Conservation (phyloP, 306 rosid species). For the Betula pendula region DNA sequence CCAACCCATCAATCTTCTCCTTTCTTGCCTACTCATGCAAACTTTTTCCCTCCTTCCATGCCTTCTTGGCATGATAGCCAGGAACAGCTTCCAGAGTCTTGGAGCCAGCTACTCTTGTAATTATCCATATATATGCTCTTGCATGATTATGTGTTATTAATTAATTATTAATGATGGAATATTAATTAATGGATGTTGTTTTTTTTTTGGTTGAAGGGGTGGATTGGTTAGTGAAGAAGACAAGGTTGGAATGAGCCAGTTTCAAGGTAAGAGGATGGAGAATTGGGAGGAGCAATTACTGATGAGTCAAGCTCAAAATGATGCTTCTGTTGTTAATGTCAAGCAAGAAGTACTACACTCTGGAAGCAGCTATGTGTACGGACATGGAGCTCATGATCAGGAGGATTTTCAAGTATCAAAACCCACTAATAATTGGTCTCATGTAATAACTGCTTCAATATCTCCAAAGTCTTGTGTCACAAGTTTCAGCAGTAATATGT, state of each 20-base stretch:
- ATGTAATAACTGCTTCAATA: slow-evolving; percentile 38
- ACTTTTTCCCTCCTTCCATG: slow-evolving; percentile 47
- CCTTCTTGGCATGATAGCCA: slow-evolving; percentile 66
- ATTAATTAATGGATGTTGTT: slow-evolving; percentile 7
- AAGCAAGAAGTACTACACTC: slow-evolving; percentile 74
- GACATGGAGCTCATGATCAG: slow-evolving; percentile 44
- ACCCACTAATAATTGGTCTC: slow-evolving; percentile 62
- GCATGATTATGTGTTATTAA: background rate
- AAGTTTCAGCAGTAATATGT: slow-evolving; percentile 72
- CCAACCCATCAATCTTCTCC: slow-evolving; percentile 48
- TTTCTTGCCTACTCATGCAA: slow-evolving; percentile 53
- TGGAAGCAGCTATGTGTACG: slow-evolving; percentile 52
- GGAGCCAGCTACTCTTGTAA: slow-evolving; percentile 93
- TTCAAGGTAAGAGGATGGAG: slow-evolving; percentile 61
- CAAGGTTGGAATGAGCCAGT: slow-evolving; percentile 45
- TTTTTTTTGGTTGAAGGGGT: slow-evolving; percentile 54
- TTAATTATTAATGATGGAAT: background rate
- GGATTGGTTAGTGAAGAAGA: slow-evolving; percentile 73
- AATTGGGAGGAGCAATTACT: slow-evolving; percentile 67
- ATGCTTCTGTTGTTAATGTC: slow-evolving; percentile 48
- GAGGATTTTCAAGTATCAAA: slow-evolving; percentile 49
- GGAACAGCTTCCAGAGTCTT: slow-evolving; percentile 79
- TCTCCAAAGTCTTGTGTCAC: slow-evolving; percentile 77
- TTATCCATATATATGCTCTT: background rate
- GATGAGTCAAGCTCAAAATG: slow-evolving; percentile 41